A percentile compares a stretch with the other conserved stretches of the same genome.
Conservation (phyloP, 2,329 filamentous ascomycete genomes). For the Aspergillus awamori region DNA sequence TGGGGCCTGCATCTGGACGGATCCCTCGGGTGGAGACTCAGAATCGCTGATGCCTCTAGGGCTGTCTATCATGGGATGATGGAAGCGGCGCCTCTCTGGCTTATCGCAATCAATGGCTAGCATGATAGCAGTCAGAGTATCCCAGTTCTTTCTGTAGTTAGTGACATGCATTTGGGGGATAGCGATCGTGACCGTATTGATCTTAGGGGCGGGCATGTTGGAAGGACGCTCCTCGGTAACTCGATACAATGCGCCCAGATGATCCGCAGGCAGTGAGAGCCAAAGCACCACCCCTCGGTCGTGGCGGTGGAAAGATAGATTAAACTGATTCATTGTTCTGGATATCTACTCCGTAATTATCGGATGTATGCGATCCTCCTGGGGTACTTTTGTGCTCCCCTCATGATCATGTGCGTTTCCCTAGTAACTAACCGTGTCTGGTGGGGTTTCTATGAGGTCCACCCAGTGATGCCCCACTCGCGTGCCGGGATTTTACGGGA, state of each 20-base stretch:
- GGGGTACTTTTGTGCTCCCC: conserved; percentile 9
- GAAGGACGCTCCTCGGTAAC: not conserved
- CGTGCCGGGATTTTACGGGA: conserved; percentile 23
- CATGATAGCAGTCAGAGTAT: too few species aligned
- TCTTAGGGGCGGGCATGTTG: not conserved
- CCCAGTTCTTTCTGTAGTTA: too few species aligned
- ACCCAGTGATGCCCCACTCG: conserved; percentile 15
- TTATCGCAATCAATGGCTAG: too few species aligned
- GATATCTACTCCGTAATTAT: not conserved
- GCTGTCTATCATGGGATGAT: not conserved
- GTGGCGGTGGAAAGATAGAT: not conserved
- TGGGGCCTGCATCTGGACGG: not conserved
- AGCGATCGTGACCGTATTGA: not conserved
- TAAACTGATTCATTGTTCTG: not conserved
- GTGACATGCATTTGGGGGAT: not conserved
- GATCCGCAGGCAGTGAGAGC: not conserved
- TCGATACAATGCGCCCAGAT: not conserved
- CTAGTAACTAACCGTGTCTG: conserved; percentile 24
- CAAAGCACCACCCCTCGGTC: too few species aligned
- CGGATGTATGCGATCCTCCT: conserved; percentile 1
- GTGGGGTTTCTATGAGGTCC: conserved; percentile 8
- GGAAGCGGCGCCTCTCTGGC: too few species aligned
- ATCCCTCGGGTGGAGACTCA: not conserved
- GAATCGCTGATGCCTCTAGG: not conserved
- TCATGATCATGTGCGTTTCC: conserved; percentile 25